Base-by-base conservation (phyloP, 768 basidiomycete genomes). In the Butyriboletus loyo region DNA sequence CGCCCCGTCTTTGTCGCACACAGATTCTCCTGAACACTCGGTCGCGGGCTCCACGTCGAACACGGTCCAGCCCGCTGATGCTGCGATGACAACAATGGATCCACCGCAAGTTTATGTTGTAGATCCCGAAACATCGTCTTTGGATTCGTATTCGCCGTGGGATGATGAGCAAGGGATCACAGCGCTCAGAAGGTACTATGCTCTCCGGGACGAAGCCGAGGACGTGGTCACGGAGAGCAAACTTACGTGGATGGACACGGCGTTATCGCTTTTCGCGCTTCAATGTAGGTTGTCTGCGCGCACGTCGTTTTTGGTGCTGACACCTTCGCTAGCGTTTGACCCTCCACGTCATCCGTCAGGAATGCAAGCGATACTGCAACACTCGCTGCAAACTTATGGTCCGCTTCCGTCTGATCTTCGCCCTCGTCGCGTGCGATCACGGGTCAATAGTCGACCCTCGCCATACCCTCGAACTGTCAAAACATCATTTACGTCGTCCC, bases 341-440 rank as follows among this genome's bases (percentile, higher is more conserved):
- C 87, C 87, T 27, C 89, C 88, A 4, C 67, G 69, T 4, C 76
- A 87, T 57, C 81, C 79, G 5, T 73, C 75, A 6, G 84, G 79
- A 8, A 90, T 91, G 84, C 80, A 80, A 57, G 87, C 87, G 0
- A 71, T 92, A 50, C 73, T 91, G 1, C 79, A 87, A 48, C 82
- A 89, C 46, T 90, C 88, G 1, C 72, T 87, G 32, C 77, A 87
- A 67, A 86, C 74, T 47, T 91, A 80, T 46, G 81, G 83, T 0
- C 86, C 87, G 6, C 79, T 91, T n/a, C 84, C 89, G 0, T 83
- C 82, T 0, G 87, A 89, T 45, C 75, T 89, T 19, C 80, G 83
- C 7, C 77, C 78, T 24, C 82, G 75, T 46, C 83, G 85, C 17
- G 65, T 77, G 40, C 79, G 86, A 32, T 86, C 85, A 1, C 78